Evolutionary conservation across 2,329 filamentous ascomycete species (phyloP), one percentile per base, ranked within the genome.

Genomic region (Clarireedia hainanense): DNA sequence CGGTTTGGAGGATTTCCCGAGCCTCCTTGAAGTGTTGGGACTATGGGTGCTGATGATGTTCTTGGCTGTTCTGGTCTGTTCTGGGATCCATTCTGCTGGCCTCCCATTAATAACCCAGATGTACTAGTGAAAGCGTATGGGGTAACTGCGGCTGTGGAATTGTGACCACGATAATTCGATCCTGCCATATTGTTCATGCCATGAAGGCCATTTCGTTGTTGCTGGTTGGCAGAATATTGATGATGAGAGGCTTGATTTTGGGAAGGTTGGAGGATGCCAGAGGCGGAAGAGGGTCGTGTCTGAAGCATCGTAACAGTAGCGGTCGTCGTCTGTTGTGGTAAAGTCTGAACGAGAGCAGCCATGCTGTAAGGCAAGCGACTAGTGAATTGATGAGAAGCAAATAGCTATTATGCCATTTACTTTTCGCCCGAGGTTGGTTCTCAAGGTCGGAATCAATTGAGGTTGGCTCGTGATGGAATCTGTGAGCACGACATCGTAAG

Each of bases 301-400:
- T 90, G 87, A 67, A 91, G 83, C 80, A 91, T 86, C 62, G 85
- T 85, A 66, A 84, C 79, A 64, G 86, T 84, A 66, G 84, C 79
- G 63, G 86, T 84, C 72, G 79, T 78, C 68, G 84, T 83, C 73
- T 89, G 86, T 74, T 89, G 85, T 67, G 88, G 82, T 70, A 88
- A 88, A 60, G 86, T 83, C 75, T 92, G 89, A 68, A 91, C 86
- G 77, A 92, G 79, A 72, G 88, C 87, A 77, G 88, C 88, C 89
- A 94, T 92, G 71, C 70, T 86, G 77, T 68, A 69, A 56, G 58
- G 51, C 42, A 55, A 49, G 47, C 46, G 52, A 39, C 45, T 40
- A 55, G 50, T 20, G 50, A 47, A 49, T 53, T 63, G 63, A 60
- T 57, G 65, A 58, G 58, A 58, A 60, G 61, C 57, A 61, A 57